phyloP scores from a whole-genome alignment of 2,329 filamentous ascomycete species.

The Calonectria pseudoreteaudii region DNA sequence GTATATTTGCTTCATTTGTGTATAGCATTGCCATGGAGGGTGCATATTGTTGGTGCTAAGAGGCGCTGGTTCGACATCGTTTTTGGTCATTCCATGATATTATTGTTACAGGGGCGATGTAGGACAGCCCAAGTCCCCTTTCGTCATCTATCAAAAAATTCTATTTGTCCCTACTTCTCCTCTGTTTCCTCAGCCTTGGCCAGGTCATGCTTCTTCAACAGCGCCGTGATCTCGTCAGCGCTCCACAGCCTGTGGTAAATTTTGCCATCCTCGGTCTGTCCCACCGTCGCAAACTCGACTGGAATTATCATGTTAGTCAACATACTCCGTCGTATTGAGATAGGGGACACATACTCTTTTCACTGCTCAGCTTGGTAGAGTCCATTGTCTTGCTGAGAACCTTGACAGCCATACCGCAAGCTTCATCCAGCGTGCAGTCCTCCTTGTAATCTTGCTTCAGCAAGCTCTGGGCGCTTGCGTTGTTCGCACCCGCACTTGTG shows the following conservation, averaged over 20 bases:
- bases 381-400: slow-evolving; percentile 99
- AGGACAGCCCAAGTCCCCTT: slow-evolving; percentile 36
- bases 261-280: slow-evolving; percentile 92
- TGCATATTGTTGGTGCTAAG: slow-evolving; percentile 27
- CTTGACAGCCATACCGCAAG: slow-evolving; percentile 97
- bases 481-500: slow-evolving; percentile 97
- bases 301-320: slow-evolving; percentile 6
- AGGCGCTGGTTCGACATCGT: slow-evolving; percentile 20
- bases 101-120: slow-evolving; percentile 46
- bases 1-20: neutral
- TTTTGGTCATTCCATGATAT: slow-evolving; percentile 46
- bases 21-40: slow-evolving; percentile 23
- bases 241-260: slow-evolving; percentile 99
- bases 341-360: slow-evolving; percentile 84
- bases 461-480: slow-evolving; percentile 95
- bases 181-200: slow-evolving; percentile 85
- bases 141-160: slow-evolving; percentile 44
- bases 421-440: slow-evolving; percentile 95
- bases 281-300: slow-evolving; percentile 99
- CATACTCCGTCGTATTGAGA: too few relatives aligned
- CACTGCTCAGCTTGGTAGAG: slow-evolving; percentile 96
- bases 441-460: slow-evolving; percentile 99
- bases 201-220: slow-evolving; percentile 95
- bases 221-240: slow-evolving; percentile 92
- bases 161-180: slow-evolving; percentile 63